These are phyloP conservation scores for Angophora floribunda DNA, from an alignment of 345 rosid species.

Conservation along the genomic window DNA sequence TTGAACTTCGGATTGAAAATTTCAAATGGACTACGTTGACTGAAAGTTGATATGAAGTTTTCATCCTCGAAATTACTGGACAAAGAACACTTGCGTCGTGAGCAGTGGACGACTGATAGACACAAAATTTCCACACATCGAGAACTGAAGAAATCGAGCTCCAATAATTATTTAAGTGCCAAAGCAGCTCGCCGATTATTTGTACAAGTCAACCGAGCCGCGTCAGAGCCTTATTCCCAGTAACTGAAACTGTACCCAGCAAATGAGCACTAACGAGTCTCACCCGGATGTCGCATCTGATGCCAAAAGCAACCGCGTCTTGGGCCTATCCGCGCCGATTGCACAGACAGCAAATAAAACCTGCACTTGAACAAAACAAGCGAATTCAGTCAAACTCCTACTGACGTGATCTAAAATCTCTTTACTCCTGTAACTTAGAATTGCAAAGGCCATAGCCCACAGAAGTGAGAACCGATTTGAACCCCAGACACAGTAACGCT, in stretches of 20 bases:
- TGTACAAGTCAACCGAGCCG: neutral
- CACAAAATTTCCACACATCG: neutral
- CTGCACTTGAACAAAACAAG: constrained; percentile 21
- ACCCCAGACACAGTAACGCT: neutral
- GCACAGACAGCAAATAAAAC: constrained; percentile 13
- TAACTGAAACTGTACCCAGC: neutral
- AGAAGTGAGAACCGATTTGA: neutral
- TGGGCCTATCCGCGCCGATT: constrained; percentile 27
- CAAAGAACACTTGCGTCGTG: neutral
- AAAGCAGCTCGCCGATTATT: neutral
- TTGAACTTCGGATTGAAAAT: neutral
- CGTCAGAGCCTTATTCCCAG: neutral
- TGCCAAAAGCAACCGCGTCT: constrained; percentile 14
- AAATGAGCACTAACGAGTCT: neutral
- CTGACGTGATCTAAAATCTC: neutral
- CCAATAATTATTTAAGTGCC: neutral
- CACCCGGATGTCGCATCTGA: constrained; percentile 18
- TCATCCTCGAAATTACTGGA: neutral
- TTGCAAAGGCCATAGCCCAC: neutral
- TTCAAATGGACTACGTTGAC: neutral
- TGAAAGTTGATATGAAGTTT: neutral
- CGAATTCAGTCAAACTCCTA: neutral
- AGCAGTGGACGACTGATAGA: neutral
- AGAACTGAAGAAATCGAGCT: neutral
- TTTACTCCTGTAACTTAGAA: neutral